These are phyloP conservation scores for Cnidoscolus chayamansa DNA, from an alignment of 441 rosid species.

Conservation along the genomic window DNA sequence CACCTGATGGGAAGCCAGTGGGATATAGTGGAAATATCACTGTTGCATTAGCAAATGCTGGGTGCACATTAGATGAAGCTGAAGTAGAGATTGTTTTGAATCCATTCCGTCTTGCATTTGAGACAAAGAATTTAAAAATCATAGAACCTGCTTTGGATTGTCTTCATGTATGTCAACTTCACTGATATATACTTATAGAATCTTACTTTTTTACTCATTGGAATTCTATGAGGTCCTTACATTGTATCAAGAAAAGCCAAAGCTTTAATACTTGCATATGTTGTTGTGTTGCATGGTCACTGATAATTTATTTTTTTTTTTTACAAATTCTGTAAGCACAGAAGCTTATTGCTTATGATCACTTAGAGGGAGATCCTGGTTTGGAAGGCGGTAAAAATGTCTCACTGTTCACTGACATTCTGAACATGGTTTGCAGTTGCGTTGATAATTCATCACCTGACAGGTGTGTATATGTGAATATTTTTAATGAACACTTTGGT, in stretches of 20 bases:
- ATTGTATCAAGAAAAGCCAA: background rate
- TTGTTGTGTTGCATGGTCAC: background rate
- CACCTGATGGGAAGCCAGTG: conserved; percentile 40
- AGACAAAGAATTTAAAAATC: conserved; percentile 84
- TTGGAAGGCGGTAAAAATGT: conserved; percentile 83
- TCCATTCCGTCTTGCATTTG: conserved; percentile 90
- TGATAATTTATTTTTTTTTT: conserved; percentile 18
- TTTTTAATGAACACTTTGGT: conserved; percentile 8
- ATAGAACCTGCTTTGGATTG: conserved; percentile 97
- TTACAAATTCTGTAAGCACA: conserved; percentile 37
- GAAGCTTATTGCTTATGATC: conserved; percentile 99
- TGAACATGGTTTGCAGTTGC: conserved; percentile 90
- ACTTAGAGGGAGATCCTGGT: conserved; percentile 98
- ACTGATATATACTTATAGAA: conserved; percentile 4
- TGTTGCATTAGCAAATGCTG: conserved; percentile 77
- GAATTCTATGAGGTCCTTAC: conserved; percentile 1
- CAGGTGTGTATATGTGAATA: conserved; percentile 48
- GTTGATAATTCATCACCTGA: conserved; percentile 96
- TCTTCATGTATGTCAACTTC: conserved; percentile 72
- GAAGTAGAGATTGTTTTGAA: conserved; percentile 84
- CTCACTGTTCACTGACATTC: conserved; percentile 81
- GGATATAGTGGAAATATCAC: conserved; percentile 41
- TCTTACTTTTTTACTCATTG: background rate
- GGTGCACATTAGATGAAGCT: conserved; percentile 74
- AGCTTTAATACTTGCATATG: conserved; percentile 3